Evolutionary conservation across 148 eudicot species (phyloP).

Genomic region (Silene uniflora): DNA sequence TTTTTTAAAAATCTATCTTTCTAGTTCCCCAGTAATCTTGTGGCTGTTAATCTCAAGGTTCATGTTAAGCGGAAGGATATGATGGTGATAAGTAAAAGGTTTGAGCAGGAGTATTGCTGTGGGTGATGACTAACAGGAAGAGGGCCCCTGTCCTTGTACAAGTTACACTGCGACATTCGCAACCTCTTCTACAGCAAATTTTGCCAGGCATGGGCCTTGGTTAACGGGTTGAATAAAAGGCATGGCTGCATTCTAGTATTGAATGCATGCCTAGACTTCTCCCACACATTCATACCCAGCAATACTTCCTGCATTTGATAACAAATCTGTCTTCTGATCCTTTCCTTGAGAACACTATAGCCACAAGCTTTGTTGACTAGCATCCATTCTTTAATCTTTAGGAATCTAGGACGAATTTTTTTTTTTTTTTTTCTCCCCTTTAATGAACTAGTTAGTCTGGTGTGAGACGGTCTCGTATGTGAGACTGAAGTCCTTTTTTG

Average conservation of each 20-base stretch:
- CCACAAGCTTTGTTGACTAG: neutral
- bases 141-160: slow-evolving; percentile 80
- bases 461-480: no score
- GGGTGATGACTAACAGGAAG: slow-evolving; percentile 39
- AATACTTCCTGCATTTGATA: slow-evolving; percentile 48
- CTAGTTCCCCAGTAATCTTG: neutral
- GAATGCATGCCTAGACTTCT: slow-evolving; percentile 76
- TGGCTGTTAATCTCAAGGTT: neutral
- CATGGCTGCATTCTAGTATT: slow-evolving; percentile 80
- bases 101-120: slow-evolving; percentile 40
- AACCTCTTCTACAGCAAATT: slow-evolving; percentile 71
- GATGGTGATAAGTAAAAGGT: slow-evolving; percentile 66
- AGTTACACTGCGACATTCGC: slow-evolving; percentile 73
- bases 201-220: slow-evolving; percentile 38
- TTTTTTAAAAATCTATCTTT: no score
- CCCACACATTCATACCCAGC: slow-evolving; percentile 42
- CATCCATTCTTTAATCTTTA: neutral
- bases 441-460: no score
- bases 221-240: slow-evolving; percentile 67
- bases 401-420: no score
- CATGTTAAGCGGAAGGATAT: slow-evolving; percentile 53
- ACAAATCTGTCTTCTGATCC: slow-evolving; percentile 57
- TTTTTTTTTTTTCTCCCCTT: no score
- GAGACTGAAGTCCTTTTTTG: no score
- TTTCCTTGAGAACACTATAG: slow-evolving; percentile 6